These are phyloP conservation scores for Zygosaccharomyces pseudorouxii DNA, from an alignment of 805 yeast genomes.

Conservation along the genomic window DNA sequence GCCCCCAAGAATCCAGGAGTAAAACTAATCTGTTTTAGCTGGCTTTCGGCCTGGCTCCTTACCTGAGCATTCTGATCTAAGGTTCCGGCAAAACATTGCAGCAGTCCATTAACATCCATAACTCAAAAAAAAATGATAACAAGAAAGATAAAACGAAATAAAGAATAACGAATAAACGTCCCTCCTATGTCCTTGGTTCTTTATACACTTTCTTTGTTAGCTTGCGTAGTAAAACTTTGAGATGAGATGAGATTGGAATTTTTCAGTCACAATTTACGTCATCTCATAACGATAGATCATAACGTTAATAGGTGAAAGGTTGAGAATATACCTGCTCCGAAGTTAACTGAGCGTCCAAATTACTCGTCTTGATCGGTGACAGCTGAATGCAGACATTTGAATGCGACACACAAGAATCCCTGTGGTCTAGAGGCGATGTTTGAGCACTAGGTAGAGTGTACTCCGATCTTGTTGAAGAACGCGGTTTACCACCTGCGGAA, in stretches of 20 bases:
- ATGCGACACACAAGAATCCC: constrained; percentile 9
- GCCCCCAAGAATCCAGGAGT: constrained; percentile 76
- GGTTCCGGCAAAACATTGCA: constrained; percentile 76
- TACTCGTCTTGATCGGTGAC: constrained; percentile 25
- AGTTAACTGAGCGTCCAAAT: constrained; percentile 20
- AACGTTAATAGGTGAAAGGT: constrained; percentile 23
- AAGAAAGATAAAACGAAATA: not conserved
- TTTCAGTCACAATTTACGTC: constrained; percentile 7
- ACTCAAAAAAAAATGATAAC: not conserved
- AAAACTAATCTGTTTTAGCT: constrained; percentile 52
- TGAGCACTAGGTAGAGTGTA: constrained; percentile 10
- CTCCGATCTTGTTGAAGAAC: constrained; percentile 7
- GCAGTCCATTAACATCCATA: constrained; percentile 67
- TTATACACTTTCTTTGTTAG: not conserved
- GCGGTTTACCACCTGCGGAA: constrained; percentile 2
- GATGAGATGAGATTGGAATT: constrained; percentile 6
- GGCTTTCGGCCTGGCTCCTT: constrained; percentile 66
- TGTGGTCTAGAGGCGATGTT: constrained; percentile 8
- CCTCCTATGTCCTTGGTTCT: constrained; percentile 2
- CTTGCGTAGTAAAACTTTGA: constrained; percentile 4
- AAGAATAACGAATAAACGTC: not conserved
- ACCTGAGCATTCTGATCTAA: constrained; percentile 58
- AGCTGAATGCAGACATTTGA: constrained; percentile 17
- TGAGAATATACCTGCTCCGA: constrained; percentile 33
- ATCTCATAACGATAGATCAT: not conserved